Percentiles rank a stretch among this genome's conserved stretches.
These are phyloP conservation scores for Aspergillus hortae DNA, from an alignment of 2,329 filamentous ascomycete genomes.

Conservation along the genomic window DNA sequence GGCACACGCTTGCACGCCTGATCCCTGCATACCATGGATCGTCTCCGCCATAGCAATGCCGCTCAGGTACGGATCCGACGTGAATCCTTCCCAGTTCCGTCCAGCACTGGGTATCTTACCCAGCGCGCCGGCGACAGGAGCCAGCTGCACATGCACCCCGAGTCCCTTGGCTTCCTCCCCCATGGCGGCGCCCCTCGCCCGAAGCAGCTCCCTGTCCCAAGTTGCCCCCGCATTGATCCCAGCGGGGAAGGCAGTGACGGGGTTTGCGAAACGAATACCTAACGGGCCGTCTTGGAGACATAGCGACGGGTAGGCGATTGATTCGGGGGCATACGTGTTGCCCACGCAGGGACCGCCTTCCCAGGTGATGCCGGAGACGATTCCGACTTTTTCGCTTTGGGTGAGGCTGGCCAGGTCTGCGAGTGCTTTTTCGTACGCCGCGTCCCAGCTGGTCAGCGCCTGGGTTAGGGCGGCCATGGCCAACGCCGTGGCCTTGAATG, in stretches of 20 bases:
- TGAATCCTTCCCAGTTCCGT: constrained; percentile 45
- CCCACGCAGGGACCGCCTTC: constrained; percentile 29
- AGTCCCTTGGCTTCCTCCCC: constrained; percentile 45
- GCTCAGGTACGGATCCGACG: constrained; percentile 38
- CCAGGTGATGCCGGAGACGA: constrained; percentile 29
- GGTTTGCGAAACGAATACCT: constrained; percentile 42
- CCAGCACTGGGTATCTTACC: constrained; percentile 40
- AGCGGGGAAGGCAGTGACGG: constrained; percentile 42
- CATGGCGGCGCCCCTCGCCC: constrained; percentile 51
- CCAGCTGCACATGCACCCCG: constrained; percentile 38
- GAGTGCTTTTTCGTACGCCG: constrained; percentile 11
- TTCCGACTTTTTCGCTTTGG: constrained; percentile 24
- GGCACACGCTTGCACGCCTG: constrained; percentile 35
- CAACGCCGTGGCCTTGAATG: background rate
- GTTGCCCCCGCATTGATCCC: constrained; percentile 42
- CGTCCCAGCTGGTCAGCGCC: constrained; percentile 7
- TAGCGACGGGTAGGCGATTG: constrained; percentile 29
- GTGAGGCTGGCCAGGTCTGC: constrained; percentile 12
- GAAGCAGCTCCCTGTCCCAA: constrained; percentile 55
- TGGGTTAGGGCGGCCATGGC: background rate
- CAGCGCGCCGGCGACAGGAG: constrained; percentile 39
- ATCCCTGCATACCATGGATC: constrained; percentile 41
- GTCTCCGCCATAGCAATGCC: constrained; percentile 39
- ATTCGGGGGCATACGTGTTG: constrained; percentile 25
- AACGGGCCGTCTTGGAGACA: constrained; percentile 31